phyloP scores from a whole-genome alignment of 805 yeast species.

The Ogataea allantospora region DNA sequence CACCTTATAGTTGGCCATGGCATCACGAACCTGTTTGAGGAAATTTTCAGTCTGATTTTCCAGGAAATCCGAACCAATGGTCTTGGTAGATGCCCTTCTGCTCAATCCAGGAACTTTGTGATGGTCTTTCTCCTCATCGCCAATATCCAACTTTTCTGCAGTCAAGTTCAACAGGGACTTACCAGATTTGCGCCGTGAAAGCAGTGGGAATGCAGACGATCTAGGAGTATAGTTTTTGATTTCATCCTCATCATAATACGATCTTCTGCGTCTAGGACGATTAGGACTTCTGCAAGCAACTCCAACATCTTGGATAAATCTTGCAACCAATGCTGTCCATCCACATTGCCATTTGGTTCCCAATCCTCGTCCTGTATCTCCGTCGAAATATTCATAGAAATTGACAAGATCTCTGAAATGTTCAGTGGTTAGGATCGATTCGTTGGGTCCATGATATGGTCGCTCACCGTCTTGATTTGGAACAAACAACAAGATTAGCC shows the following conservation, averaged over 20 bases:
- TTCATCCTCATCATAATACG: constrained; percentile 33
- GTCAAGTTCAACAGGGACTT: constrained; percentile 69
- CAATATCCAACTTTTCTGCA: constrained; percentile 62
- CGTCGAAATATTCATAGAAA: constrained; percentile 88
- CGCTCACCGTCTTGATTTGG: constrained; percentile 60
- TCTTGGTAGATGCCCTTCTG: constrained; percentile 30
- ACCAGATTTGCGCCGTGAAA: constrained; percentile 70
- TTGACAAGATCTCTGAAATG: constrained; percentile 72
- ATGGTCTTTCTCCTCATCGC: constrained; percentile 53
- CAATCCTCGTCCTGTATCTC: constrained; percentile 90
- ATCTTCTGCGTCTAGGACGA: constrained; percentile 29
- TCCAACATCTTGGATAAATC: constrained; percentile 89
- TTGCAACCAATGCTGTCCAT: constrained; percentile 92
- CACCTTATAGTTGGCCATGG: constrained; percentile 37
- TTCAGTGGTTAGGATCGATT: constrained; percentile 55
- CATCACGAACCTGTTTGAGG: constrained; percentile 41
- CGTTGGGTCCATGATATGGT: constrained; percentile 73
- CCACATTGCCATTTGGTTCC: constrained; percentile 96
- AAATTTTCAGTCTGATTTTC: constrained; percentile 31
- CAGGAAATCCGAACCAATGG: constrained; percentile 21
- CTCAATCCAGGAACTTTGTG: constrained; percentile 34
- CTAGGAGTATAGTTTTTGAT: constrained; percentile 44
- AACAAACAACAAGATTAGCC: constrained; percentile 73
- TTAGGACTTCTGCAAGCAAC: constrained; percentile 57
- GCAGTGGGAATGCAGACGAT: constrained; percentile 34